These are phyloP conservation scores for Tulasnella calospora DNA, from an alignment of 768 basidiomycete species.

Conservation along the genomic window DNA sequence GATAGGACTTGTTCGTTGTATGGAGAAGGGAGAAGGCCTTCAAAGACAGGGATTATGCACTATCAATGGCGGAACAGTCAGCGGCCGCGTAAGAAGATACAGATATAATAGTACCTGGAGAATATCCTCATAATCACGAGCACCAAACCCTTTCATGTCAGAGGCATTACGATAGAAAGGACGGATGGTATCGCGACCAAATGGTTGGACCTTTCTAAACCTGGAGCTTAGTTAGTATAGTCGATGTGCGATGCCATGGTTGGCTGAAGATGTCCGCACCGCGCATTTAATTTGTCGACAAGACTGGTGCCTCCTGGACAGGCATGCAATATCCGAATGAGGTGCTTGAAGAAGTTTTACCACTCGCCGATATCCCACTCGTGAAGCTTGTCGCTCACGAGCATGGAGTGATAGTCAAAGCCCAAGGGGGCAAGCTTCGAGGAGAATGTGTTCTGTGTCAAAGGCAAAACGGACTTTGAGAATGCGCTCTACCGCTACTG, in stretches of 20 bases:
- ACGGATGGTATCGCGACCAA: conserved; percentile 22
- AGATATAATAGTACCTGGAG: no score
- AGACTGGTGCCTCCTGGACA: not conserved
- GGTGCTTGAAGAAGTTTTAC: conserved; percentile 39
- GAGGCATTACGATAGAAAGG: not conserved
- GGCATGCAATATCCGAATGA: conserved; percentile 31
- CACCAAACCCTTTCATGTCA: not conserved
- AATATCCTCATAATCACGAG: no score
- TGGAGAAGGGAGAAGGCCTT: no score
- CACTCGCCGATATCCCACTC: conserved; percentile 43
- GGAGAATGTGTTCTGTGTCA: conserved; percentile 37
- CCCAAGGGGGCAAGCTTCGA: conserved; percentile 28
- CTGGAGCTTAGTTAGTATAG: not conserved
- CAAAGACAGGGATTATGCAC: no score
- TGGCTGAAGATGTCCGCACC: not conserved
- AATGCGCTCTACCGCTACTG: no score
- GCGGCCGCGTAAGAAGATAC: no score
- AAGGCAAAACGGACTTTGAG: no score
- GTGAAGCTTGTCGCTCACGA: conserved; percentile 40
- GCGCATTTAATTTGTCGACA: not conserved
- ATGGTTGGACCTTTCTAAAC: not conserved
- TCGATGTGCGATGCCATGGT: not conserved
- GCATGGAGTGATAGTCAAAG: conserved; percentile 34
- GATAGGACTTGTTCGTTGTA: no score
- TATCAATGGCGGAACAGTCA: no score